Conservation (phyloP, 805 yeast species). For the Debaryomyces prosopidis region DNA sequence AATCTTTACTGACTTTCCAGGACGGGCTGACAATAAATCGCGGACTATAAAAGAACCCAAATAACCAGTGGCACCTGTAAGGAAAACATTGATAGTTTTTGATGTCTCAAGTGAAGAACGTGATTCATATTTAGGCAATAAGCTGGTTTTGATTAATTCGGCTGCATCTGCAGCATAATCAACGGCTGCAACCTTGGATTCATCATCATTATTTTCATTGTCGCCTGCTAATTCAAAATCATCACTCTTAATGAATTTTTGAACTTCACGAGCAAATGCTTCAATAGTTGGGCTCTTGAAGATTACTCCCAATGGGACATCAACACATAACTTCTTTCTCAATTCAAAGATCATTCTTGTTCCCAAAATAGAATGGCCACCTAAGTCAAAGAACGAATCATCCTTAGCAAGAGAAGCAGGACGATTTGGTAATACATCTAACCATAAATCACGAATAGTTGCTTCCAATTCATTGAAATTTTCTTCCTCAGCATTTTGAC, state of each 20-base stretch:
- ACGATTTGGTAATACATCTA: constrained; percentile 75
- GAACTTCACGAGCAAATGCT: constrained; percentile 74
- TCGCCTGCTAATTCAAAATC: constrained; percentile 42
- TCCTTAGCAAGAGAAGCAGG: constrained; percentile 75
- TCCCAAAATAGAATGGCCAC: constrained; percentile 97
- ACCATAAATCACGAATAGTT: constrained; percentile 80
- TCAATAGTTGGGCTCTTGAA: constrained; percentile 87
- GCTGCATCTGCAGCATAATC: constrained; percentile 75
- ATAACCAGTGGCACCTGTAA: constrained; percentile 97
- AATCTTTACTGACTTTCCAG: constrained; percentile 52
- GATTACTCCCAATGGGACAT: constrained; percentile 85
- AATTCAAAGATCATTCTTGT: constrained; percentile 95
- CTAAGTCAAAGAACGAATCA: constrained; percentile 94
- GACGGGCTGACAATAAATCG: constrained; percentile 64
- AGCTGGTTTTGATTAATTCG: constrained; percentile 40
- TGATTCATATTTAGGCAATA: constrained; percentile 47
- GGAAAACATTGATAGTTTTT: constrained; percentile 59
- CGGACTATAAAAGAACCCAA: constrained; percentile 85
- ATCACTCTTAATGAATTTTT: constrained; percentile 52
- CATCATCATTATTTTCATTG: constrained; percentile 21
- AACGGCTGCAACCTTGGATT: constrained; percentile 30
- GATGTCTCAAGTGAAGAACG: constrained; percentile 35
- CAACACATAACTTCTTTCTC: constrained; percentile 73
- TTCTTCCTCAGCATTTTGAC: constrained; percentile 44
- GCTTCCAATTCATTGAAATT: constrained; percentile 63